Evolutionary conservation across 192 early-diverging fungal genomes (phyloP), one percentile per base, ranked within the genome.

Genomic region (Umbelopsis vinacea): DNA sequence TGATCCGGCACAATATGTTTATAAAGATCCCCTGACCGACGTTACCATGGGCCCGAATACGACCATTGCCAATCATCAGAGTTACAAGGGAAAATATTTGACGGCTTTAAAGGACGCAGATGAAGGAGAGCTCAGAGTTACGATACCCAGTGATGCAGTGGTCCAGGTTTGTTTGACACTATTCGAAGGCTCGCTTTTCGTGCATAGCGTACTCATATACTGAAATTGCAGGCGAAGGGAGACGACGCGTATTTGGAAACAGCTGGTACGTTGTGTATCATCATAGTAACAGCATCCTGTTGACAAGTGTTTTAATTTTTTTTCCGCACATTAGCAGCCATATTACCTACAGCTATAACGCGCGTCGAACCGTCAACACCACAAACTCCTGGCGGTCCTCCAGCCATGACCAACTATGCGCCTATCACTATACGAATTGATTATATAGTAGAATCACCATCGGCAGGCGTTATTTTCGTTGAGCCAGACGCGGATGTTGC

Each of bases 401-500:
- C 40, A 12, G 7, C 40, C 55, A 52, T 60, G 50, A 54, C 73
- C 73, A 29, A 75, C 53, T 87, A 76, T 75, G 75, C 80, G 21
- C 68, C 84, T 14, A 66, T 87, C 22, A 77, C 66, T 29, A 72
- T 89, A n/a, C 71, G 80, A 26, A 77, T 89, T 29, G 81, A 85
- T 53, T 89, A 83, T 71, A 74, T 74, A n/a, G 50, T 89, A 35
- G 83, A 83, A 21, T 67, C 81, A 45, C 87, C 88, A 17, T 69
- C 67, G 0, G 76, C 84, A 15, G 88, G 87, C 8, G 73, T 89
- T n/a, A 76, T 87, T 29, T 89, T 87, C 81, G 74, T 83, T 21
- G 82, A 83, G 68, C 83, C 84, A n/a, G 88, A 89, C 46, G 78
- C 83, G 6, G 72, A 81, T 19, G 81, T 83, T 68, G 87, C 83